Percentiles rank a stretch among this genome's conserved stretches.
These are phyloP conservation scores for Fragosphaeria purpurea DNA, from an alignment of 2,329 filamentous ascomycete species.

Conservation along the genomic window DNA sequence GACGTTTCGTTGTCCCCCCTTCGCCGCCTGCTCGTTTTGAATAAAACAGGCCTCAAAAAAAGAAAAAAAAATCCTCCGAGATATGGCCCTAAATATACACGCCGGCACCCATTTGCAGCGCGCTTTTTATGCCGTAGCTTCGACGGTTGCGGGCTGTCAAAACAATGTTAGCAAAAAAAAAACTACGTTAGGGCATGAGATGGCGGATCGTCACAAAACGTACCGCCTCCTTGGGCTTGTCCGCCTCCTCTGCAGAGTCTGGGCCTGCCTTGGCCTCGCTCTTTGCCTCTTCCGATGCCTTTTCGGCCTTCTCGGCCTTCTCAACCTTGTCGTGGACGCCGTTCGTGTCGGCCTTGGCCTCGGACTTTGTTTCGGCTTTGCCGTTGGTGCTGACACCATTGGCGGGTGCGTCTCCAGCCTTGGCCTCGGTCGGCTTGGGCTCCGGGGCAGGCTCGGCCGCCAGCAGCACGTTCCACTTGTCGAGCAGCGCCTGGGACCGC, in stretches of 20 bases:
- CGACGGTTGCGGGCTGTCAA: constrained; percentile 9
- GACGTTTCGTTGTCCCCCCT: neutral
- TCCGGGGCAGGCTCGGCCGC: constrained; percentile 36
- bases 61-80: neutral
- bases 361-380: constrained; percentile 21
- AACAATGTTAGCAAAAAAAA: neutral
- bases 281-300: no score
- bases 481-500: constrained; percentile 68
- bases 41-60: neutral
- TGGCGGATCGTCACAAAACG: neutral
- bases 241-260: constrained; percentile 6
- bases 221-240: constrained; percentile 10
- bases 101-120: neutral
- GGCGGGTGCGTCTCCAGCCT: constrained; percentile 9
- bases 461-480: constrained; percentile 82
- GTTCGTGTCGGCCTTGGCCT: constrained; percentile 24
- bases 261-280: constrained; percentile 25
- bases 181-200: neutral
- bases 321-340: constrained; percentile 19
- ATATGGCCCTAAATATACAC: no score
- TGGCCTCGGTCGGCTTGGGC: constrained; percentile 24
- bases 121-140: constrained; percentile 8
- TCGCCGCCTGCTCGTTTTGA: no score
- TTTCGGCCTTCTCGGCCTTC: constrained; percentile 15
- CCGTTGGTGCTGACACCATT: constrained; percentile 28